Evolutionary conservation across 169 alveolate genomes (phyloP), one percentile per base, ranked within the genome.

Genomic region (Cystoisospora suis): DNA sequence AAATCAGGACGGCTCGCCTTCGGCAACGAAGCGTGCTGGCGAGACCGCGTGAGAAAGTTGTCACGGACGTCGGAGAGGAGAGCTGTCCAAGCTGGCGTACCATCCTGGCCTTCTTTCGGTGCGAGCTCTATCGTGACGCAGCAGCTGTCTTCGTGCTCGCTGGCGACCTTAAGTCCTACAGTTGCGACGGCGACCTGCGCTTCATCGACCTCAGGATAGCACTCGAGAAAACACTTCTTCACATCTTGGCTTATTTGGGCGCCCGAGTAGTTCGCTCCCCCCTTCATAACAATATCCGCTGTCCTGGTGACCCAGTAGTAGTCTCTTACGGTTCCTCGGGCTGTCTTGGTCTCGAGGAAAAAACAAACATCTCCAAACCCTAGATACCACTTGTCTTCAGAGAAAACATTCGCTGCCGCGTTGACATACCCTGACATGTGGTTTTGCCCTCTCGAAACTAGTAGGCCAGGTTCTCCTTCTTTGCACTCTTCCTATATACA

Each of bases 221-320:
- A 5, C 7, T 12, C n/a, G 20, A 70, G 34, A 15, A 87, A 42
- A 69, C 44, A 42, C 3, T 9, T 36, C 87, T 58, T 58, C 40
- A 93, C n/a, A 59, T 92, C 93, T 17, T 40, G 49, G 75, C 61
- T 85, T 38, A 94, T 92, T 77, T 94, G 95, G 56, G 56, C 88
- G 40, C 92, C 81, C 9, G 94, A 85, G 36, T 94, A 91, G 75
- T 94, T 94, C 20, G 91, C 94, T 15, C 95, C 95, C 7, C 95
- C 95, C 34, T 91, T 94, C 34, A 91, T 94, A 32, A 94, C 65
- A 3, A 90, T 23, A 15, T 83, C 90, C 42, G 90, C 72, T 3
- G 90, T 65, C 3, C 95, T 92, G n/a, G 93, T 65, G 44, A 88
- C 72, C 95, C 95, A 94, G 61, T 58, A 94, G 44, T 58, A 80